Conservation (phyloP, 2,329 filamentous ascomycete genomes). For the Acrodontium crateriforme region DNA sequence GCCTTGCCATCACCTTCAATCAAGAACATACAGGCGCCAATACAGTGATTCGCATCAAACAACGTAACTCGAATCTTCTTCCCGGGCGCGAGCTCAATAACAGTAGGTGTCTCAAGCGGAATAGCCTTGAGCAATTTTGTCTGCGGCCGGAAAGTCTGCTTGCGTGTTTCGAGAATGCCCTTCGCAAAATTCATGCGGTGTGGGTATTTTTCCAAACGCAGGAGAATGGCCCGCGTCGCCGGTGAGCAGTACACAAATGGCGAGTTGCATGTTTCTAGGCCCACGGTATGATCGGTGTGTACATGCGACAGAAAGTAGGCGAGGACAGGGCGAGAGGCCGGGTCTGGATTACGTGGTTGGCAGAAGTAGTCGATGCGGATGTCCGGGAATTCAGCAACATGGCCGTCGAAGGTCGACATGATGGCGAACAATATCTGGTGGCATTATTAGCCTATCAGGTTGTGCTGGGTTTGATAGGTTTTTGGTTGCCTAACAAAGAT, state of each 20-base stretch:
- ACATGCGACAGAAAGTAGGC: conserved; percentile 87
- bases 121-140: conserved; percentile 62
- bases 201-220: conserved; percentile 64
- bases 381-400: conserved; percentile 61
- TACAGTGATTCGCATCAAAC: conserved; percentile 84
- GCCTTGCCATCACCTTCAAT: conserved; percentile 62
- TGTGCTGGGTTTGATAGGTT: too few relatives aligned
- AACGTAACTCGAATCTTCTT: conserved; percentile 65
- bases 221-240: conserved; percentile 63
- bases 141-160: conserved; percentile 65
- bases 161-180: conserved; percentile 60
- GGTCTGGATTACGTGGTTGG: conserved; percentile 43
- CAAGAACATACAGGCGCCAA: conserved; percentile 83
- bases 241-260: conserved; percentile 86
- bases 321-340: conserved; percentile 46
- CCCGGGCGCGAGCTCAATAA: conserved; percentile 58
- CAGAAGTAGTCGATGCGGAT: conserved; percentile 80
- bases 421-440: too few relatives aligned
- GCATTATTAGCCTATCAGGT: too few relatives aligned
- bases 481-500: too few relatives aligned
- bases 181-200: conserved; percentile 70
- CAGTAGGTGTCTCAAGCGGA: conserved; percentile 65
- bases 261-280: conserved; percentile 60
- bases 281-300: conserved; percentile 77
- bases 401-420: conserved; percentile 69